Base-by-base conservation (phyloP, 768 basidiomycete genomes). In the Tylopilus rubrobrunneus region DNA sequence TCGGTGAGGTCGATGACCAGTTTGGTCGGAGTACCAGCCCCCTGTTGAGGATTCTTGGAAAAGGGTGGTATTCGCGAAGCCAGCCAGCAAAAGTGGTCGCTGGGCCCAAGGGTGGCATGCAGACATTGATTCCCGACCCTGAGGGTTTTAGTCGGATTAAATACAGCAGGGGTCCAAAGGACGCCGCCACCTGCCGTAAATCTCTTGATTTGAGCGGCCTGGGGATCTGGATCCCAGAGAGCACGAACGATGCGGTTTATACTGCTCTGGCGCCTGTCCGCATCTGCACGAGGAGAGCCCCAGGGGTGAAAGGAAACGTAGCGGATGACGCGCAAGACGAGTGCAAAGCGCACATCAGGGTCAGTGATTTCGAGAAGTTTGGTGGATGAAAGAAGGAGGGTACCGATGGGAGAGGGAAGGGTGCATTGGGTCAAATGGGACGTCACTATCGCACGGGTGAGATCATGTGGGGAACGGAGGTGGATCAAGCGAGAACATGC, bases 261-360 rank as follows among this genome's bases (percentile, higher is more conserved):
- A 47, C 76, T 78, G 7, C 52, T 57, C 39, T 63, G 66, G 9
- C 81, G 76, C 33, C 90, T 78, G 54, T 78, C 69, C 2, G 76
- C 81, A 58, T 89, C 84, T 2, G 89, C 80, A 8, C 74, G 78
- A 17, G 78, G 62, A 45, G 82, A 82, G 5, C 91, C 91, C 91
- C 91, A 93, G 3, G 88, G 85, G 37, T 79, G 73, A 43, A 82
- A 84, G 0, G 90, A 92, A 40, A 84, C 71, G 61, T 83, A 87
- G 14, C 89, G 87, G 48, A 90, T 71, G 28, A 85, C 73, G 31
- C 83, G 78, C 41, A 78, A 67, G 56, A 84, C 64, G 42, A 84
- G 62, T 2, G 77, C 75, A 42, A 61, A 65, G 48, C 70, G 74
- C 17, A 80, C 49, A 4, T 59, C 53, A 1, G 67, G 66, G 39